phyloP scores from a whole-genome alignment of 441 rosid species.

The Mallotus repandus region DNA sequence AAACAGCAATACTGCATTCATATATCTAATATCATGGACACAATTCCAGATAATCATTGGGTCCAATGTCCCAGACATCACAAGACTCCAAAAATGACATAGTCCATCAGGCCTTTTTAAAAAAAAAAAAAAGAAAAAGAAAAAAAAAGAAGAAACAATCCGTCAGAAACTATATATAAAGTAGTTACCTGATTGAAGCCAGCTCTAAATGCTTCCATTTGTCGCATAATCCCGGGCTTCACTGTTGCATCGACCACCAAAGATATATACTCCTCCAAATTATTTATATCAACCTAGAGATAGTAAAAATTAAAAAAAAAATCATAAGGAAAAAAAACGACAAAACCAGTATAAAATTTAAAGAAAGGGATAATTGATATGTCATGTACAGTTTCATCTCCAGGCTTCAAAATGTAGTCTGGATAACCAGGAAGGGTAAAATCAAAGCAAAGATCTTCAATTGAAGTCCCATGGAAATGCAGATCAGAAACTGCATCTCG shows the following conservation, averaged over 20 bases:
- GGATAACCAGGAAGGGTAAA: slow-evolving; percentile 98
- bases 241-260: slow-evolving; percentile 92
- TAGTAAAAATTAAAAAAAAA: neutral
- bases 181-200: slow-evolving; percentile 93
- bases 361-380: slow-evolving; percentile 10
- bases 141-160: too few relatives aligned
- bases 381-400: slow-evolving; percentile 71
- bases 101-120: too few relatives aligned
- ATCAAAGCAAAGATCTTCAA: slow-evolving; percentile 91
- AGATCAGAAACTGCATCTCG: slow-evolving; percentile 44
- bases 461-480: slow-evolving; percentile 56
- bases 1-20: neutral
- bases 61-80: neutral
- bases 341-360: neutral
- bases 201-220: slow-evolving; percentile 89
- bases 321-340: neutral
- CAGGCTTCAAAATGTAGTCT: slow-evolving; percentile 71
- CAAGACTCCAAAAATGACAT: neutral
- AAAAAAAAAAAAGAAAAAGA: too few relatives aligned
- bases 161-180: neutral
- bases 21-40: neutral
- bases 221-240: slow-evolving; percentile 74
- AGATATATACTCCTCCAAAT: slow-evolving; percentile 83
- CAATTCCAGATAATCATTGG: neutral
- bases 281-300: slow-evolving; percentile 70